Evolutionary conservation across 768 basidiomycete genomes (phyloP), one percentile per base, ranked within the genome.

Genomic region (Naganishia randhawae): DNA sequence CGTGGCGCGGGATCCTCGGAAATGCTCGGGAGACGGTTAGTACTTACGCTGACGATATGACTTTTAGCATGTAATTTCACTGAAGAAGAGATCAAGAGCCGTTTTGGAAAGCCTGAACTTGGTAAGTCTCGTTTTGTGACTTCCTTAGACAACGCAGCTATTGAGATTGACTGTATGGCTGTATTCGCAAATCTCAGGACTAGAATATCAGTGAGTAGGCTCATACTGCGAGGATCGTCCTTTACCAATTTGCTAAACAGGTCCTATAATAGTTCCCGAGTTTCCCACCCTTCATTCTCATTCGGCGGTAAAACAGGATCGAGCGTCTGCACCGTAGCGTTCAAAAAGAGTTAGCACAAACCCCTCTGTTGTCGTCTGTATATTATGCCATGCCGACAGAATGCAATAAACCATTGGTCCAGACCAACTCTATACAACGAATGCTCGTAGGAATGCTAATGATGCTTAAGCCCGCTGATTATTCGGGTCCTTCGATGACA

Each of bases 61-160:
- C 0, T 48, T n/a, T 19, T 14, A 73, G 71, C 71, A 65, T 81
- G 81, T 66, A 82, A 82, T 69, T 82, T 81, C 67, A 82, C 81
- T 0, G 80, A 81, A 51, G 75, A 78, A 19, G 81, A 82, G 67
- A 70, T 81, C 57, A 80, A 77, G 62, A 57, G 67, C 63, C 72
- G 76, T 25, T 82, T 78, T 63, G 75, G 72, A 0, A 74, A 54
- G 51, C 68, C 70, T 0, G 74, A 72, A 11, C 71, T 80, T 8
- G 76, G 78, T 78, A 39, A 71, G 74, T 66, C 3, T 4, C 50
- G 22, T 16, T 27, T 50, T 33, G n/a, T 16, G 7, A 8, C 17
- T 35, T 66, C 54, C 29, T 14, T 8, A 61, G 6, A 11, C n/a
- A n/a, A n/a, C n/a, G n/a, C 10, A 27, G 11, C 29, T 42, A 32